Evolutionary conservation across 2,329 filamentous ascomycete species (phyloP).

Genomic region (Colletotrichum sp.): DNA sequence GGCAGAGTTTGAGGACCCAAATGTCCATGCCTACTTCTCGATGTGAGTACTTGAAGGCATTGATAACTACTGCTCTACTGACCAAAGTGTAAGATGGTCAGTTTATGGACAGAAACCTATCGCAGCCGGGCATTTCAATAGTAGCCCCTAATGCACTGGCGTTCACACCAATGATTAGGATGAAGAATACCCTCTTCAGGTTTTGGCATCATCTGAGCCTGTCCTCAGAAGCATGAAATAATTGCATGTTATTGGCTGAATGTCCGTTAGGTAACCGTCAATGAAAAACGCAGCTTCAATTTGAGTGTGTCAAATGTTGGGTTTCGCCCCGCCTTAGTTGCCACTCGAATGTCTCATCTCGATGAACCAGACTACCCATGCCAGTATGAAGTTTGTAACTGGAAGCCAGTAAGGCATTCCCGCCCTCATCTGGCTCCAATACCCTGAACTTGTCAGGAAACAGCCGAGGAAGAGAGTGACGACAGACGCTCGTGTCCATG

Average conservation of each 20-base stretch:
- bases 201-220: not conserved
- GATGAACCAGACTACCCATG: not conserved
- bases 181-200: not conserved
- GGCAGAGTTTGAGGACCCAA: not conserved
- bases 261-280: not conserved
- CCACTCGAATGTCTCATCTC: not conserved
- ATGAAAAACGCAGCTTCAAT: not conserved
- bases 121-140: not conserved
- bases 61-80: not conserved
- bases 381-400: not conserved
- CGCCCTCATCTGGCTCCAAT: not conserved
- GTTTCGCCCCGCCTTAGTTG: not conserved
- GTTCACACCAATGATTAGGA: not conserved
- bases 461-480: not conserved
- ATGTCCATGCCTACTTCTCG: not conserved
- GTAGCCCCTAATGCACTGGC: not conserved
- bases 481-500: not conserved
- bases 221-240: not conserved
- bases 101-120: not conserved
- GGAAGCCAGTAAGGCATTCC: not conserved
- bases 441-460: not conserved
- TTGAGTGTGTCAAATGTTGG: not conserved
- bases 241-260: not conserved
- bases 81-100: not conserved
- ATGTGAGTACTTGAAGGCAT: not conserved